phyloP scores from a whole-genome alignment of 352 stramenopile species.

The Globisporangium paddicum region DNA sequence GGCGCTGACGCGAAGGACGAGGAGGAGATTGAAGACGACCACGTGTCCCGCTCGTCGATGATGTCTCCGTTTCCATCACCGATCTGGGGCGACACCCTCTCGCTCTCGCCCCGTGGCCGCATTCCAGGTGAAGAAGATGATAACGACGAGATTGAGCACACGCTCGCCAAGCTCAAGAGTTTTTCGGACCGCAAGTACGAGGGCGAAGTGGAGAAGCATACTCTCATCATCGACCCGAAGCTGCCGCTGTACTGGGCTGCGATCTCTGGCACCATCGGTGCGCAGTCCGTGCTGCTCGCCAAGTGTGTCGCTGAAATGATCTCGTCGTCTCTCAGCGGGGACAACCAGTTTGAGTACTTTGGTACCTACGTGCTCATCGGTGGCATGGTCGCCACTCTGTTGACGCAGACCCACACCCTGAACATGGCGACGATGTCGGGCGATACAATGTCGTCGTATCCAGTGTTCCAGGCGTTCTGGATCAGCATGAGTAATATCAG shows the following conservation, averaged over 20 bases:
- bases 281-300: slow-evolving; percentile 76
- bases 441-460: slow-evolving; percentile 84
- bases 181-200: slow-evolving; percentile 46
- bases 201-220: slow-evolving; percentile 78
- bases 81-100: slow-evolving; percentile 50
- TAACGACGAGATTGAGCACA: slow-evolving; percentile 45
- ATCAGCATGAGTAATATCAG: slow-evolving; percentile 88
- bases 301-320: slow-evolving; percentile 87
- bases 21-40: slow-evolving; percentile 25
- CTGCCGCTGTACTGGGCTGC: slow-evolving; percentile 84
- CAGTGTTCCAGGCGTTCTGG: slow-evolving; percentile 87
- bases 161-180: slow-evolving; percentile 38
- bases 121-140: slow-evolving; percentile 50
- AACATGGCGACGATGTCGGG: slow-evolving; percentile 84
- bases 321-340: slow-evolving; percentile 66
- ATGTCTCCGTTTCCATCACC: slow-evolving; percentile 82
- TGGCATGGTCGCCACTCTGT: slow-evolving; percentile 65
- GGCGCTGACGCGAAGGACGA: slow-evolving; percentile 7
- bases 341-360: slow-evolving; percentile 87
- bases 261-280: slow-evolving; percentile 80
- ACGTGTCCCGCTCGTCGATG: slow-evolving; percentile 37
- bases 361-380: slow-evolving; percentile 77
- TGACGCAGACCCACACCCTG: slow-evolving; percentile 83
- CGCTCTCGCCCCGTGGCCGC: slow-evolving; percentile 31
- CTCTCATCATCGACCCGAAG: slow-evolving; percentile 82